A percentile compares a stretch with the other conserved stretches of the same genome.
Evolutionary conservation across 2,329 filamentous ascomycete genomes (phyloP).

Genomic region (Apiospora hydei): DNA sequence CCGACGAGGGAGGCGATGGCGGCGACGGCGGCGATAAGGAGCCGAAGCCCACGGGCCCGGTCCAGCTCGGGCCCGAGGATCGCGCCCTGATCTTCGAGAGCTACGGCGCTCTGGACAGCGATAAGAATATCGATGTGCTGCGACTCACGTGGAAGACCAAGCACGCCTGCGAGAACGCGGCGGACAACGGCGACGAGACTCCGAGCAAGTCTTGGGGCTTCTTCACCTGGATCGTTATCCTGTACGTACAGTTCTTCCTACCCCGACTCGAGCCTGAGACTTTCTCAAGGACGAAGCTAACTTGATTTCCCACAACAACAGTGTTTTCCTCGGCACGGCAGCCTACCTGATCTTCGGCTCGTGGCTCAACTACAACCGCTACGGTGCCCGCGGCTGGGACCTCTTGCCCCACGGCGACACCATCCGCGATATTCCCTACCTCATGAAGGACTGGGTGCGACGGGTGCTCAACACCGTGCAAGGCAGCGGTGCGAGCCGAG

Average conservation of each 20-base stretch:
- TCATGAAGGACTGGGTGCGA: slow-evolving; percentile 86
- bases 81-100: slow-evolving; percentile 75
- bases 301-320: slow-evolving; percentile 48
- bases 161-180: slow-evolving; percentile 74
- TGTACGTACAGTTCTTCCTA: slow-evolving; percentile 66
- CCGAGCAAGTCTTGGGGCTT: slow-evolving; percentile 80
- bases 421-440: slow-evolving; percentile 89
- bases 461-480: slow-evolving; percentile 84
- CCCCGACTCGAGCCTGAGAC: not conserved
- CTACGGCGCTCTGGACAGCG: slow-evolving; percentile 68
- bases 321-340: slow-evolving; percentile 83
- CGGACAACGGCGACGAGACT: slow-evolving; percentile 50
- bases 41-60: slow-evolving; percentile 53
- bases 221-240: slow-evolving; percentile 95
- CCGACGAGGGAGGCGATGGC: slow-evolving; percentile 40
- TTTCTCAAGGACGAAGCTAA: not conserved
- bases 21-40: slow-evolving; percentile 45
- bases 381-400: slow-evolving; percentile 94
- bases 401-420: slow-evolving; percentile 91
- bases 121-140: slow-evolving; percentile 67
- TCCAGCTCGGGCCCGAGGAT: slow-evolving; percentile 57
- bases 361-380: slow-evolving; percentile 98
- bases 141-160: slow-evolving; percentile 87
- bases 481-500: slow-evolving; percentile 76
- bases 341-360: slow-evolving; percentile 97